Base-by-base conservation (phyloP, 2,329 filamentous ascomycete species). In the Fusarium pilosicola region DNA sequence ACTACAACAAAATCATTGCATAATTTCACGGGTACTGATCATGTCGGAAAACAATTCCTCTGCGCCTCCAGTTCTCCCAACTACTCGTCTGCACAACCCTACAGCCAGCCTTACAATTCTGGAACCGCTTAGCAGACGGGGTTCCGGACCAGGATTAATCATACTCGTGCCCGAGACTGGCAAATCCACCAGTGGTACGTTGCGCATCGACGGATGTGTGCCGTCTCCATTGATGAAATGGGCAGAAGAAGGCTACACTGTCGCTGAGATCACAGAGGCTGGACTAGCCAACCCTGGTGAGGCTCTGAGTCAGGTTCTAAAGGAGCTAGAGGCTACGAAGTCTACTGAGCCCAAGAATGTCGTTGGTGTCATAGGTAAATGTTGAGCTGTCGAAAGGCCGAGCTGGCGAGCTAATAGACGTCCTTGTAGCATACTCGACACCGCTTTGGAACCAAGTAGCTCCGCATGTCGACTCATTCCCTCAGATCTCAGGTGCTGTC, bases 201-300 rank as follows among this genome's bases (percentile, higher is more conserved):
- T 74, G 38, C 73, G 58, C 38, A 79, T 74, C 32, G 61, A 65
- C 57, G 76, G 76, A 73, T 80, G 62, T 66, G 84, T 85, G 52
- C 90, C 91, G 0, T 84, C 87, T 13, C 88, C 89, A 0, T 75
- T 89, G 39, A 79, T 88, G 71, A 94, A 93, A 80, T 93, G 92
- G 91, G 91, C 91, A 0, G 92, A 94, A 78, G 92, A 93, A 79
- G 90, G 91, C 5, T 93, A 89, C 71, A 84, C 88, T 0, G 90
- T 93, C 3, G 89, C 84, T 0, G 61, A 71, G 7, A 36, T 71
- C 22, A 51, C 3, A 26, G 73, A 14, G 61, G 71, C 30, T 61
- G 73, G 36, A 57, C 58, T 30, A 13, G 38, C 54, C 22, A 32
- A 45, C 13, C 39, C 54, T 17, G 7, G 20, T 32, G 9, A 6